Conservation (phyloP, 805 yeast species). For the Cyberlindnera mycetangii region DNA sequence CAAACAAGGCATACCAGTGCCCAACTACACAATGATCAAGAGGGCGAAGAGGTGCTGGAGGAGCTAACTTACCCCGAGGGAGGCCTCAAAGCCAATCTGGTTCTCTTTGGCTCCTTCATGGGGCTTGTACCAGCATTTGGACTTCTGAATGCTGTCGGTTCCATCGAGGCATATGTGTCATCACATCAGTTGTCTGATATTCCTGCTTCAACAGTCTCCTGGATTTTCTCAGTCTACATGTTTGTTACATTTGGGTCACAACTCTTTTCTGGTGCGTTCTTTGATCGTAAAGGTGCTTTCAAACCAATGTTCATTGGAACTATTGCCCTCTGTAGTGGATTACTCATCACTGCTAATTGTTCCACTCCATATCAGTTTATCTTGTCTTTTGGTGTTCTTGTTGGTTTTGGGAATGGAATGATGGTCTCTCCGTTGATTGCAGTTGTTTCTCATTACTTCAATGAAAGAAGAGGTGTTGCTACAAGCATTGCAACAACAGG, state of each 20-base stretch:
- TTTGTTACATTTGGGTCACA: conserved; percentile 47
- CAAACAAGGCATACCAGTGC: neutral
- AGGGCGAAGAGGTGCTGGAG: no score
- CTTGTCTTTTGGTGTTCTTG: conserved; percentile 47
- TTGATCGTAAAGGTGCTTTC: conserved; percentile 51
- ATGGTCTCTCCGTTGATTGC: conserved; percentile 56
- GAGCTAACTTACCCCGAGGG: conserved; percentile 51
- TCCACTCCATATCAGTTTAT: conserved; percentile 55
- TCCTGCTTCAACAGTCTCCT: conserved; percentile 48
- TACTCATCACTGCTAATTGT: conserved; percentile 50
- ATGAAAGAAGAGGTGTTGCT: conserved; percentile 52
- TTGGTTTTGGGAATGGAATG: conserved; percentile 60
- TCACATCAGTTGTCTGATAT: conserved; percentile 48
- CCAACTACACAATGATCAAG: no score
- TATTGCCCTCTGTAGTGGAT: conserved; percentile 41
- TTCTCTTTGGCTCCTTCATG: conserved; percentile 54
- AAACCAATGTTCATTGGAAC: conserved; percentile 41
- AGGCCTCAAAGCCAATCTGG: conserved; percentile 52
- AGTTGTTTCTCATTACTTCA: conserved; percentile 63
- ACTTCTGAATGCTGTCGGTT: conserved; percentile 55
- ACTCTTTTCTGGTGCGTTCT: conserved; percentile 52
- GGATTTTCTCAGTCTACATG: conserved; percentile 61
- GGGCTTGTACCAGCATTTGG: conserved; percentile 58
- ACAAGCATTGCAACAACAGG: conserved; percentile 46
- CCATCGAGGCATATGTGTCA: conserved; percentile 57